Evolutionary conservation across 1,139 yeast species (phyloP), one percentile per base, ranked within the genome.

Genomic region (Kodamaea fungicola): DNA sequence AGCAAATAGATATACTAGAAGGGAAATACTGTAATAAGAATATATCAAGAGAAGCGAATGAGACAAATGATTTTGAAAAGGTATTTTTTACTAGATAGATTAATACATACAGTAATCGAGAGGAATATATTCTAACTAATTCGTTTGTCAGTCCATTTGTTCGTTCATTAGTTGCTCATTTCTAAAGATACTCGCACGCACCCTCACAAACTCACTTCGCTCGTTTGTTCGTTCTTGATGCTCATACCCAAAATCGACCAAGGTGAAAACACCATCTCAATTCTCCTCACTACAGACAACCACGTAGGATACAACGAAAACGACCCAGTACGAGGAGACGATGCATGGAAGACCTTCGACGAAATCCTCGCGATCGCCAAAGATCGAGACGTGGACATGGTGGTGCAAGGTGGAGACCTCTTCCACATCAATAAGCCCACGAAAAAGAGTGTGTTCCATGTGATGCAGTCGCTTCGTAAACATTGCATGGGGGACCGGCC

Each of bases 291-390:
- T 2, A 89, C 98, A 1, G 99, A 92, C 54, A 92, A 92, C 56
- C 99, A 92, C 68, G 96, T 92, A 23, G 99, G 99, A 2, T 90
- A 82, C 55, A 80, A 80, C 42, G 98, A 92, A 55, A 76, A 76
- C 31, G 98, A 92, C 55, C 92, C 96, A 1, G 80, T 92, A 8
- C 72, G 95, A 22, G 96, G 97, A 1, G 84, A 86, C 50, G 99
- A 92, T 55, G 78, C 96, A 1, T 85, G 95, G 83, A 72, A 62
- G 38, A 86, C 96, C 0, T 92, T 92, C 54, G 79, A 85, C 39
- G 98, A 92, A 59, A 80, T 88, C 42, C 77, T 89, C 71, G 63
- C 62, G 42, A 57, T 88, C 3, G 97, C 96, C n/a, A 68, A 69
- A 45, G 74, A 72, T 2, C 62, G 71, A 28, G 88, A 87, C 42